Conservation (phyloP, 495 filamentous ascomycete species). For the Stereocaulon alpinum region DNA sequence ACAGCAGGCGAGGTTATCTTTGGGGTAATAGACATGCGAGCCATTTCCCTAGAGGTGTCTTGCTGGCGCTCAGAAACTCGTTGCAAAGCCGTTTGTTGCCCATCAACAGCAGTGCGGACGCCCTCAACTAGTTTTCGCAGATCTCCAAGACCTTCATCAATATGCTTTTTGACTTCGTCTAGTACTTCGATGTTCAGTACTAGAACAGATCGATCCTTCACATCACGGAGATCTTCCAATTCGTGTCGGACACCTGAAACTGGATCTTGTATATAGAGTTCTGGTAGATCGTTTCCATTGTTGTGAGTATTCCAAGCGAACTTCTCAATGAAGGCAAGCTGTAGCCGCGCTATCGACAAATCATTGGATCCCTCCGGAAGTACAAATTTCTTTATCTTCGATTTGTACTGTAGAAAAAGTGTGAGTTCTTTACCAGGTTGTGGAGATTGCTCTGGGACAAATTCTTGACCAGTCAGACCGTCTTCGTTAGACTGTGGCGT, state of each 20-base stretch:
- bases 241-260: slow-evolving; percentile 92
- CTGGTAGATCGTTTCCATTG: slow-evolving; percentile 85
- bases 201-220: slow-evolving; percentile 89
- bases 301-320: slow-evolving; percentile 97
- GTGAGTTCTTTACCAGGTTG: slow-evolving; percentile 82
- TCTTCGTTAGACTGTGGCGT: slow-evolving; percentile 12
- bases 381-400: slow-evolving; percentile 91
- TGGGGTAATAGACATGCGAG: slow-evolving; percentile 62
- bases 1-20: slow-evolving; percentile 31
- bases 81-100: slow-evolving; percentile 69
- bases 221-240: slow-evolving; percentile 85
- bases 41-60: slow-evolving; percentile 83
- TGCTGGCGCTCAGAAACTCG: slow-evolving; percentile 86
- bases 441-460: slow-evolving; percentile 59
- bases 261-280: slow-evolving; percentile 96
- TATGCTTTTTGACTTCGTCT: slow-evolving; percentile 92
- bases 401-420: slow-evolving; percentile 94
- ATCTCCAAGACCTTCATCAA: slow-evolving; percentile 83
- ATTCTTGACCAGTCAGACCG: slow-evolving; percentile 39
- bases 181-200: slow-evolving; percentile 90
- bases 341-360: slow-evolving; percentile 74
- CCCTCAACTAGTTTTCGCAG: slow-evolving; percentile 71
- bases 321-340: slow-evolving; percentile 98
- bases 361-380: slow-evolving; percentile 73
- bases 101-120: slow-evolving; percentile 66